Evolutionary conservation across 345 rosid species (phyloP).

Genomic region (Citrus medica): DNA sequence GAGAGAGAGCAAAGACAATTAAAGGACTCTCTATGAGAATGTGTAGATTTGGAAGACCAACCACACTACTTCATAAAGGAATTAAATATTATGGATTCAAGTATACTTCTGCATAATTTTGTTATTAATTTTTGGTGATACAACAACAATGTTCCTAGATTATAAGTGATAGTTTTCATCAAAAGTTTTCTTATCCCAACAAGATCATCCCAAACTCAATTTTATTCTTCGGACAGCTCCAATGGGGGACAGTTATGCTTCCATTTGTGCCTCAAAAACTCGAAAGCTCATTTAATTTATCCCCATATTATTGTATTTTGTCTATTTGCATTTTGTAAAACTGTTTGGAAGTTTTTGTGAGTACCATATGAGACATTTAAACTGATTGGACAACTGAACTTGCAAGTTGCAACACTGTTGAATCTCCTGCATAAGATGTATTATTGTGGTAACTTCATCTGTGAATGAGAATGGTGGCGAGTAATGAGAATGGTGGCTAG

Average conservation of each 20-base stretch:
- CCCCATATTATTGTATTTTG: not conserved
- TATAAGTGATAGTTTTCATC: too few species aligned
- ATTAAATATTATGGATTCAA: too few species aligned
- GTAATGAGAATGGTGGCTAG: not conserved
- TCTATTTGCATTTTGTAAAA: not conserved
- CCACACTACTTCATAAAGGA: too few species aligned
- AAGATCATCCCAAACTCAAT: conserved; percentile 57
- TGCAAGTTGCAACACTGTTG: not conserved
- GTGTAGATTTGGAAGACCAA: too few species aligned
- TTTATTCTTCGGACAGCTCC: conserved; percentile 80
- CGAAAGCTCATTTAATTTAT: too few species aligned
- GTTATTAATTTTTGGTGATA: too few species aligned
- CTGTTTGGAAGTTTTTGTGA: too few species aligned
- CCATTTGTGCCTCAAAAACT: not conserved
- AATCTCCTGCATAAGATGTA: not conserved
- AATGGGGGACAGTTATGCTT: conserved; percentile 77
- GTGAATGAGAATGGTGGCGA: not conserved
- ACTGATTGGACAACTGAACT: not conserved
- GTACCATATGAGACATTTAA: not conserved
- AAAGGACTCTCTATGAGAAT: too few species aligned
- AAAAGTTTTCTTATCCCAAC: too few species aligned
- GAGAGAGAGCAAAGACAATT: too few species aligned
- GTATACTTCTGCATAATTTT: too few species aligned
- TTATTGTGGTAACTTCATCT: not conserved
- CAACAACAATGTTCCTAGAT: too few species aligned